phyloP scores from a whole-genome alignment of 2,329 filamentous ascomycete genomes.

The Aspergillus quadricinctus region DNA sequence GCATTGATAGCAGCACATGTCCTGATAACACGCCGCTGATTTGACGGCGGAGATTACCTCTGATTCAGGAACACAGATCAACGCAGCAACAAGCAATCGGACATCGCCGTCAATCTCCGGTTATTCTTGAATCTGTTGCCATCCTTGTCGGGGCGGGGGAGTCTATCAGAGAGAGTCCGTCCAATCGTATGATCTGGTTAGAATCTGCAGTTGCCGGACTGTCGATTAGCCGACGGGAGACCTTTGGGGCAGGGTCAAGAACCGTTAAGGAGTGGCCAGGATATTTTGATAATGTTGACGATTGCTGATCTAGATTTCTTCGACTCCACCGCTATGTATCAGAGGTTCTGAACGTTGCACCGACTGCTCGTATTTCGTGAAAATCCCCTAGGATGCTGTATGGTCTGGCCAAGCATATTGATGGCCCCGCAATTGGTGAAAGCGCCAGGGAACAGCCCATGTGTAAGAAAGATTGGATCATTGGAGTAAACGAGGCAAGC shows the following conservation, averaged over 20 bases:
- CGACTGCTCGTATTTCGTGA: constrained; percentile 5
- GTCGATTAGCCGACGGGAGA: constrained; percentile 10
- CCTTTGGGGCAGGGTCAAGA: constrained; percentile 4
- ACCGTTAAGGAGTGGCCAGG: not conserved
- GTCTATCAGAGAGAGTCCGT: not conserved
- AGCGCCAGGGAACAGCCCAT: not conserved
- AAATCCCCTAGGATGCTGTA: not conserved
- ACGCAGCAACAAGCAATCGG: constrained; percentile 7
- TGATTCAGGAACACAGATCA: constrained; percentile 1
- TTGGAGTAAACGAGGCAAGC: not conserved
- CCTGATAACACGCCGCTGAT: constrained; percentile 24
- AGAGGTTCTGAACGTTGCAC: constrained; percentile 15
- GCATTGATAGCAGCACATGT: constrained; percentile 24
- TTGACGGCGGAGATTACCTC: constrained; percentile 17
- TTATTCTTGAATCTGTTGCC: constrained; percentile 3
- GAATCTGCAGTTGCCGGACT: constrained; percentile 1
- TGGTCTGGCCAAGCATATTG: not conserved
- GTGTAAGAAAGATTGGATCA: not conserved
- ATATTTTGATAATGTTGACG: not conserved
- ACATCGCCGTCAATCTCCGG: constrained; percentile 4
- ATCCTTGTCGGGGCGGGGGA: constrained; percentile 1
- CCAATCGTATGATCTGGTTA: constrained; percentile 9
- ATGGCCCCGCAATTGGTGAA: not conserved
- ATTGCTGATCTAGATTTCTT: constrained; percentile 3
- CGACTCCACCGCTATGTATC: constrained; percentile 5